These are phyloP conservation scores for Cryphonectria carpinicola DNA, from an alignment of 2,329 filamentous ascomycete genomes.

Conservation along the genomic window DNA sequence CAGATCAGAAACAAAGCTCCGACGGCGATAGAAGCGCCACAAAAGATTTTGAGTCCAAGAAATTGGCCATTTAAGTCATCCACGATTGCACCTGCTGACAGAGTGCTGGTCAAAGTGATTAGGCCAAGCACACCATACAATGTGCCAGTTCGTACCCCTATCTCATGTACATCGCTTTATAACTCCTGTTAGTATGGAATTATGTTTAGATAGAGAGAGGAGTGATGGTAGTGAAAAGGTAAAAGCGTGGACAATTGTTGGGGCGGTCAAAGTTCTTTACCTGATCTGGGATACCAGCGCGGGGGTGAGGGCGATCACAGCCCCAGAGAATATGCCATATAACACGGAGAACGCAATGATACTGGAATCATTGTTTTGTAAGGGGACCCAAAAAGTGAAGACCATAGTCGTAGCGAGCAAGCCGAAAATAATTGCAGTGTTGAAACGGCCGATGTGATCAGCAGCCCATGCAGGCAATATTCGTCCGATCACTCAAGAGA, in stretches of 20 bases:
- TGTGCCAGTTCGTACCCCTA: constrained; percentile 52
- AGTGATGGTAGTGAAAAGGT: neutral
- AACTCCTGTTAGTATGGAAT: neutral
- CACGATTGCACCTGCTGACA: constrained; percentile 54
- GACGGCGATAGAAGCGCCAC: constrained; percentile 15
- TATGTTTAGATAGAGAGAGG: neutral
- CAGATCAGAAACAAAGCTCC: constrained; percentile 8
- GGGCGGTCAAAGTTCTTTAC: neutral
- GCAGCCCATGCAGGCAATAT: constrained; percentile 27
- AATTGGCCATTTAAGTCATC: constrained; percentile 16
- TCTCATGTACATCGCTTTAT: constrained; percentile 50
- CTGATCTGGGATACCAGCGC: constrained; percentile 46
- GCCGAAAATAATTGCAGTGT: constrained; percentile 45
- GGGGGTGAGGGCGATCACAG: constrained; percentile 35
- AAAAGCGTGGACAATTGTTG: neutral
- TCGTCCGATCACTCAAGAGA: constrained; percentile 26
- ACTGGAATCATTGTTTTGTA: constrained; percentile 27
- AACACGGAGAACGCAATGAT: constrained; percentile 34
- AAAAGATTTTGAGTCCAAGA: constrained; percentile 27
- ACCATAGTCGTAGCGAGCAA: constrained; percentile 39
- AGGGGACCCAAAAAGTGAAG: constrained; percentile 39
- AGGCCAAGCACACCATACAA: constrained; percentile 58
- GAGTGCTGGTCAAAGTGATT: constrained; percentile 60
- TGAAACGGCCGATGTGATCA: constrained; percentile 32
- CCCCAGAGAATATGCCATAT: constrained; percentile 37